Evolutionary conservation across 2,329 filamentous ascomycete species (phyloP), one percentile per base, ranked within the genome.

Genomic region (Epichloe elymi): DNA sequence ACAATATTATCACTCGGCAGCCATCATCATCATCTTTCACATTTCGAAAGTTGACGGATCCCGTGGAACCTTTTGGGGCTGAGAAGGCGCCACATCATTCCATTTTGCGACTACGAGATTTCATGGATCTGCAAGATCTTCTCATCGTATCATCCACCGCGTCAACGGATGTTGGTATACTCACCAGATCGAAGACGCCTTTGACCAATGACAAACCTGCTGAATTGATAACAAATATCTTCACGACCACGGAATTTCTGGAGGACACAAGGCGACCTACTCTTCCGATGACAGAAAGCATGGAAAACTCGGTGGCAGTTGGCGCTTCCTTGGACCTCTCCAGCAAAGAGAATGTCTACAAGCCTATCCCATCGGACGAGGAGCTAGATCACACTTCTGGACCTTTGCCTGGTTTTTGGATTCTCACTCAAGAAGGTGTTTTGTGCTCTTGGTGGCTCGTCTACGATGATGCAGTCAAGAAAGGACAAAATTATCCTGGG

Each of bases 381-480:
- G 85, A 95, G 61, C 80, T 94, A 45, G 78, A 85, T 35, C 79
- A 90, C 60, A 94, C 89, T 4, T 76, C 83, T 0, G 82, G 80
- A 1, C 91, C 93, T 12, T 69, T 97, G 8, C 93, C 93, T 5
- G 88, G 83, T 11, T 74, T 95, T 41, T 84, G 93, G 75, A 76
- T 88, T 33, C 72, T 98, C 15, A 97, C 94, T 54, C 84, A 95
- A 57, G 88, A 96, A 61, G 93, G 93, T 56, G 70, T 95, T 10
- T 72, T 98, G 15, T 82, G 80, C 44, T 78, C 82, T 12, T 98
- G 91, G 89, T 96, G 91, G 88, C 70, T 97, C 42, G 78, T 97
- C 19, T 96, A 96, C 68, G 80, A 85, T 37, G 88, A 94, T 41
- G 89, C 91, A 2, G 82, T 98, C 54, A 80, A 83, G 53, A 74